These are phyloP conservation scores for Phytophthora cryptogea DNA, from an alignment of 352 stramenopile species.

Conservation along the genomic window DNA sequence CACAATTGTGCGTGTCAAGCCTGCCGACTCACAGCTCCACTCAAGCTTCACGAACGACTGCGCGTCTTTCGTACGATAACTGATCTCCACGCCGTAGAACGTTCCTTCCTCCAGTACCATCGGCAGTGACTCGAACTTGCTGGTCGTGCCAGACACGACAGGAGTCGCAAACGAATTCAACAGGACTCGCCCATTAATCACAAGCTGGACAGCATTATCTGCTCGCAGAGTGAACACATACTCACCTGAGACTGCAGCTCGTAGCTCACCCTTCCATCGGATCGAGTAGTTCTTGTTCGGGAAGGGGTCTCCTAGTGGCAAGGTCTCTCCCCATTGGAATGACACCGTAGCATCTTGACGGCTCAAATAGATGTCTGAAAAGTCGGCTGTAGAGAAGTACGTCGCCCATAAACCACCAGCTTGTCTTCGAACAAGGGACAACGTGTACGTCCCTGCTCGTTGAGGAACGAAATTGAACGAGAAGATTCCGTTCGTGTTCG, in stretches of 20 bases:
- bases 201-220: conserved; percentile 82
- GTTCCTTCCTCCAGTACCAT: conserved; percentile 30
- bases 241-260: conserved; percentile 44
- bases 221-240: conserved; percentile 83
- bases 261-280: conserved; percentile 66
- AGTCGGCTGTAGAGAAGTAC: conserved; percentile 91
- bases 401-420: conserved; percentile 90
- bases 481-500: conserved; percentile 91
- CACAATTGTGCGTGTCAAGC: conserved; percentile 27
- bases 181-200: conserved; percentile 72
- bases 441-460: conserved; percentile 78
- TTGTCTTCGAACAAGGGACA: conserved; percentile 77
- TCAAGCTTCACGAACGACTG: conserved; percentile 84
- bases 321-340: conserved; percentile 87
- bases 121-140: conserved; percentile 24
- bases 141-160: conserved; percentile 30
- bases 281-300: conserved; percentile 83
- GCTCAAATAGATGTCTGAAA: conserved; percentile 77
- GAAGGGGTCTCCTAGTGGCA: conserved; percentile 65
- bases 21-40: conserved; percentile 63
- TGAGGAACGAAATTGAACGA: conserved; percentile 76
- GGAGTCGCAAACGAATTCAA: conserved; percentile 42
- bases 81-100: conserved; percentile 86
- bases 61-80: conserved; percentile 83
- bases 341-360: conserved; percentile 75